phyloP scores from a whole-genome alignment of 345 rosid genomes.

The Citropsis articulata region DNA sequence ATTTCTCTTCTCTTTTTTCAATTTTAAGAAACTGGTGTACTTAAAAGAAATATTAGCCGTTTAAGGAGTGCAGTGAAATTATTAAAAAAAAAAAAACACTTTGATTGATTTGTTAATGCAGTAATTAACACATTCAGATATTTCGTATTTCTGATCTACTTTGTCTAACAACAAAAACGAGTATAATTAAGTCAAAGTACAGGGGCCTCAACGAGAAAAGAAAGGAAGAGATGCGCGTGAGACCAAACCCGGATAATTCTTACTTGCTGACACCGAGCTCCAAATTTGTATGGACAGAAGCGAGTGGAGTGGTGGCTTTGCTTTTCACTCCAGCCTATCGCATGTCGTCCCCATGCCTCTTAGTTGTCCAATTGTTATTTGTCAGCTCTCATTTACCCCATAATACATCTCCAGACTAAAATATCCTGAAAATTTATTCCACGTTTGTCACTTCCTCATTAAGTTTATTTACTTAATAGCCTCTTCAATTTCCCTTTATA shows the following conservation, averaged over 20 bases:
- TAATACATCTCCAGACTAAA: too few species aligned
- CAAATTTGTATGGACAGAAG: background rate
- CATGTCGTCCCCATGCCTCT: constrained; percentile 16
- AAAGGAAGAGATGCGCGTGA: background rate
- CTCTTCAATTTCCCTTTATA: background rate
- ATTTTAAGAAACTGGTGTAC: too few species aligned
- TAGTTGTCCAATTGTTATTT: background rate
- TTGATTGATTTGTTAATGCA: too few species aligned
- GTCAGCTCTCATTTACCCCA: background rate
- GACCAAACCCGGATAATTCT: background rate
- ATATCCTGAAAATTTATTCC: background rate
- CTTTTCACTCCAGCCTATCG: constrained; percentile 4
- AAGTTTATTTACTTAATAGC: background rate
- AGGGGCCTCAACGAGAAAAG: background rate
- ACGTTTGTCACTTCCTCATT: background rate
- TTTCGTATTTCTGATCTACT: too few species aligned
- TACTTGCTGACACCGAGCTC: background rate
- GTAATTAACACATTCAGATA: too few species aligned
- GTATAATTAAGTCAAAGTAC: too few species aligned
- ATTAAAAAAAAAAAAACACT: too few species aligned
- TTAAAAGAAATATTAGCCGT: too few species aligned
- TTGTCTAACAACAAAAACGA: too few species aligned
- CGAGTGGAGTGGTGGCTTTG: background rate
- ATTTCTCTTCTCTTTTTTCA: too few species aligned
- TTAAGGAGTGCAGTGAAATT: too few species aligned